phyloP scores from a whole-genome alignment of 169 alveolate genomes.

The Plasmodium fragile region DNA sequence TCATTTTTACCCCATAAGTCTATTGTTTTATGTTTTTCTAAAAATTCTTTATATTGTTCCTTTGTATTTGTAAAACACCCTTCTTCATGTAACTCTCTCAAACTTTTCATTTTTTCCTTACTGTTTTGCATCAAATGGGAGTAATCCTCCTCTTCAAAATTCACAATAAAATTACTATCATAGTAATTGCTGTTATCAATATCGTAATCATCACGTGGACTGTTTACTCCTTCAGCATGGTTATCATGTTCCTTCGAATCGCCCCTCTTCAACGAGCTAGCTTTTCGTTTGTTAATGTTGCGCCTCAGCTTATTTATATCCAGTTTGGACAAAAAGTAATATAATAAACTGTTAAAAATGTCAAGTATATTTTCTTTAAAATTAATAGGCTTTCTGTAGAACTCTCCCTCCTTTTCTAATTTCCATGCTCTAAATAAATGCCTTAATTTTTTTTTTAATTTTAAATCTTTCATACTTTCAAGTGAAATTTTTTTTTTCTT shows the following conservation, averaged over 20 bases:
- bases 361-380: constrained; percentile 80
- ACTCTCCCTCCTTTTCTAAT: constrained; percentile 73
- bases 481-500: constrained; percentile 76
- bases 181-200: background rate
- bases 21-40: constrained; percentile 77
- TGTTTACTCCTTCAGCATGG: background rate
- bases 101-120: constrained; percentile 73
- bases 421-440: constrained; percentile 84
- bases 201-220: background rate
- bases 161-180: background rate
- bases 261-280: constrained; percentile 33
- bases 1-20: constrained; percentile 88
- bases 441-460: constrained; percentile 84
- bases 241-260: constrained; percentile 15
- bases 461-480: constrained; percentile 76
- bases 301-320: constrained; percentile 78
- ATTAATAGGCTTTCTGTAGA: constrained; percentile 81
- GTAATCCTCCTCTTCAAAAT: constrained; percentile 25
- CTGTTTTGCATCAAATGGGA: background rate
- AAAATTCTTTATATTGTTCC: constrained; percentile 82
- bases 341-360: constrained; percentile 76
- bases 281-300: constrained; percentile 55
- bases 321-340: constrained; percentile 79
- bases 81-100: constrained; percentile 88
- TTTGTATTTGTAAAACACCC: constrained; percentile 84